Conservation (phyloP, 2,329 filamentous ascomycete genomes). For the Fusarium sp. region DNA sequence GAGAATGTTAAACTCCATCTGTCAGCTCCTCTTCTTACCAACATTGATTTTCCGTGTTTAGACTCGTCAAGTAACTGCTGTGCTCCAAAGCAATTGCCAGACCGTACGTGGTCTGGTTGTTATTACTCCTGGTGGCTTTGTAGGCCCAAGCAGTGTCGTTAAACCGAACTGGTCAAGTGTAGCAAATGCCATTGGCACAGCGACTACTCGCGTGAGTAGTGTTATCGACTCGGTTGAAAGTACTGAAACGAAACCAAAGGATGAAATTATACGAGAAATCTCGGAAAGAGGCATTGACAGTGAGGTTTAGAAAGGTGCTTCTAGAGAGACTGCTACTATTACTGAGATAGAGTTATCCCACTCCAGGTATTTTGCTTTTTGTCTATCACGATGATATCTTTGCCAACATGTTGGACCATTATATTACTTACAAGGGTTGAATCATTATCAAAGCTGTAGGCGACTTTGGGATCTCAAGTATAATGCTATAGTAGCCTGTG, state of each 20-base stretch:
- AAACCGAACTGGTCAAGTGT: neutral
- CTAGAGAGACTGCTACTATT: slow-evolving; percentile 52
- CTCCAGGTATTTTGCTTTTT: neutral
- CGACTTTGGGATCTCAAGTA: slow-evolving; percentile 59
- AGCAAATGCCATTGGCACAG: slow-evolving; percentile 3
- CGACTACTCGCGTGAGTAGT: neutral
- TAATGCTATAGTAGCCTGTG: slow-evolving; percentile 58
- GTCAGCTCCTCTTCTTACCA: too few species aligned
- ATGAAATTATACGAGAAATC: neutral
- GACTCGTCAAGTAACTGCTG: too few species aligned
- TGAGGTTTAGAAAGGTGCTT: slow-evolving; percentile 47
- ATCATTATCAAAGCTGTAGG: slow-evolving; percentile 66
- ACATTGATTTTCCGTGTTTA: too few species aligned
- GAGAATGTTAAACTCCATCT: too few species aligned
- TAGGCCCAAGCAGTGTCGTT: slow-evolving; percentile 15
- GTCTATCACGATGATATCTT: neutral
- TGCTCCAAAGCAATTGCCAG: too few species aligned
- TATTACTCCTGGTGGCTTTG: neutral
- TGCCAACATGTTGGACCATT: slow-evolving; percentile 46
- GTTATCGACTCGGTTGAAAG: slow-evolving; percentile 3
- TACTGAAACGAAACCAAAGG: slow-evolving; percentile 4
- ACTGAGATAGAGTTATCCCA: slow-evolving; percentile 61
- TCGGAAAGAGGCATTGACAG: slow-evolving; percentile 17
- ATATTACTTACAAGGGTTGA: slow-evolving; percentile 56
- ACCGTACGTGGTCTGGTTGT: too few species aligned